Base-by-base conservation (phyloP, 192 early-diverging fungal species). In the Podila verticillata region DNA sequence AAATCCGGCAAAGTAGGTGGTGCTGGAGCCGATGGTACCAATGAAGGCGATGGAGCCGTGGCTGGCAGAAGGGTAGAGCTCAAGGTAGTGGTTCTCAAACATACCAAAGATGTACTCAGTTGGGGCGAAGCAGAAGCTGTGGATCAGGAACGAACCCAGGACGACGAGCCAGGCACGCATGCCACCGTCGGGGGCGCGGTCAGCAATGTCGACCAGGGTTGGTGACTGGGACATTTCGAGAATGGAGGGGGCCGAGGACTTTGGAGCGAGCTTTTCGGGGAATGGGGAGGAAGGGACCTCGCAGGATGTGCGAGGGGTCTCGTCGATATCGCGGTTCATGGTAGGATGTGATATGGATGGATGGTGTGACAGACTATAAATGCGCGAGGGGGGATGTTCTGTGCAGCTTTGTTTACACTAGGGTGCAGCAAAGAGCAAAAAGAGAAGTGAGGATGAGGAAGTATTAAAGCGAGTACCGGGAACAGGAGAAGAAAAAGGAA, bases 81-180 rank as follows among this genome's bases (percentile, higher is more conserved):
- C 39, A 5, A 81, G 59, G 83, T 82, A 87, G 47, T 84, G 61
- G 24, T 73, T 17, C 39, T 70, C 71, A 63, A 81, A 86, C n/a
- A 87, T 72, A 17, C 82, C 78, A 57, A 85, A 87, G 47, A 73
- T 74, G 70, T 85, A 84, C 49, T 80, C 61, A n/a, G 79, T 84
- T n/a, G 60, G 82, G 9, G 70, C 83, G 28, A 73, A 87, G 69
- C 68, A 86, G 71, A 65, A 72, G 51, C 58, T 67, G 58, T 79
- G 75, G 51, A 75, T 83, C 26, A 86, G 48, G 65, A 87, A 87
- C 30, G 73, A 75, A 9, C 75, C 81, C 7, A 83, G 56, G 22
- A 87, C 84, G 7, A 78, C 79, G 7, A 81, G 22, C 85, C 85
- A 87, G n/a, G 85, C 85, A 8, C 75, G 67, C 29, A 67, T 39